phyloP scores from a whole-genome alignment of 2,329 filamentous ascomycete species.

The Alternaria rosae region DNA sequence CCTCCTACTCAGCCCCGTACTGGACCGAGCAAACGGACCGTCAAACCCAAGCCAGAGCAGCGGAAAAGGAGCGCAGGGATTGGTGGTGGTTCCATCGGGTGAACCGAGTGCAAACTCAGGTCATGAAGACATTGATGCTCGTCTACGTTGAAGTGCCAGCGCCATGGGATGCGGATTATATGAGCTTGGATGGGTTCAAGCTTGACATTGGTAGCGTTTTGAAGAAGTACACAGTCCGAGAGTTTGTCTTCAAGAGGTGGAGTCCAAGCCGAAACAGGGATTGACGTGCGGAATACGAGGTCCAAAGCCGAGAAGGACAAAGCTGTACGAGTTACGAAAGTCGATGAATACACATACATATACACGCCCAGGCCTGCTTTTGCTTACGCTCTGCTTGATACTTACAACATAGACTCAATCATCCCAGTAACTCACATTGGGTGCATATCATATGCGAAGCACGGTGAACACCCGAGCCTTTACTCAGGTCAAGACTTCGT shows the following conservation, averaged over 20 bases:
- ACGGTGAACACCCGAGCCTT: too few relatives aligned
- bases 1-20: slow-evolving; percentile 76
- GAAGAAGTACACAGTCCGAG: slow-evolving; percentile 75
- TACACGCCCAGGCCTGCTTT: background rate
- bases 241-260: slow-evolving; percentile 85
- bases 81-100: slow-evolving; percentile 91
- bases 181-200: slow-evolving; percentile 44
- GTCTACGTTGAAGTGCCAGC: slow-evolving; percentile 91
- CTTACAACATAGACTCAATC: background rate
- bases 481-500: too few relatives aligned
- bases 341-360: background rate
- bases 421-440: background rate
- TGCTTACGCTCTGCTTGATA: background rate
- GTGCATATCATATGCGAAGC: too few relatives aligned
- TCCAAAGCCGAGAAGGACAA: background rate
- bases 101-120: slow-evolving; percentile 87
- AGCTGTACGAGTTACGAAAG: background rate
- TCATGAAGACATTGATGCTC: slow-evolving; percentile 86
- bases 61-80: slow-evolving; percentile 57
- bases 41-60: background rate
- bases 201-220: slow-evolving; percentile 70
- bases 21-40: slow-evolving; percentile 67
- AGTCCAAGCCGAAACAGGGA: slow-evolving; percentile 78
- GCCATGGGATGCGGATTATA: slow-evolving; percentile 59
- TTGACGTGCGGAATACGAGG: slow-evolving; percentile 37